phyloP scores from a whole-genome alignment of 805 yeast genomes.

The Lipomyces sp. region DNA sequence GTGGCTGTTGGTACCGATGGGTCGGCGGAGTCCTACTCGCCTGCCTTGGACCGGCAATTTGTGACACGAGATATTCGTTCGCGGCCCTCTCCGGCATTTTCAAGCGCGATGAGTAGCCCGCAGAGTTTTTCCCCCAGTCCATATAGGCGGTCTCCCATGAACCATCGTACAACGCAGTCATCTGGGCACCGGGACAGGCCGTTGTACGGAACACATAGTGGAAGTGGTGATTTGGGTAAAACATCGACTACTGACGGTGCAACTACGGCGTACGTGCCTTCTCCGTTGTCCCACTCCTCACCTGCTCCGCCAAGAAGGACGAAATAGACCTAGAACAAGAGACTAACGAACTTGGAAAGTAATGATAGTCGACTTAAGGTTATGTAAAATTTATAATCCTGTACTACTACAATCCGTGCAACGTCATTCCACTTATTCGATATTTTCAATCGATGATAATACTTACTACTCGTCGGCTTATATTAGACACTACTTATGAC shows the following conservation, averaged over 20 bases:
- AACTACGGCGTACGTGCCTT: background rate
- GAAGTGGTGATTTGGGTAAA: background rate
- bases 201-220: background rate
- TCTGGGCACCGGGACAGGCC: background rate
- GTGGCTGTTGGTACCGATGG: constrained; percentile 54
- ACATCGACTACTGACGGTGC: background rate
- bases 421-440: constrained; percentile 3
- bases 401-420: background rate
- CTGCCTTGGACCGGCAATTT: constrained; percentile 39
- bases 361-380: background rate
- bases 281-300: background rate
- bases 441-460: constrained; percentile 6
- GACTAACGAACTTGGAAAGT: background rate
- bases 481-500: background rate
- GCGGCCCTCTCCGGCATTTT: background rate
- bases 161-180: constrained; percentile 2
- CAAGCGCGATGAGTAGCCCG: background rate
- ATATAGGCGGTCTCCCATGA: background rate
- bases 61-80: constrained; percentile 37
- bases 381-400: background rate
- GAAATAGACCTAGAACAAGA: background rate
- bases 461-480: background rate
- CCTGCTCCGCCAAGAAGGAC: background rate
- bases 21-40: constrained; percentile 39
- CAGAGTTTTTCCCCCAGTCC: background rate